A percentile compares a stretch with the other conserved stretches of the same genome.
Evolutionary conservation across 73 alveolate genomes (phyloP).

Genomic region (Paramecium tetraurelia): DNA sequence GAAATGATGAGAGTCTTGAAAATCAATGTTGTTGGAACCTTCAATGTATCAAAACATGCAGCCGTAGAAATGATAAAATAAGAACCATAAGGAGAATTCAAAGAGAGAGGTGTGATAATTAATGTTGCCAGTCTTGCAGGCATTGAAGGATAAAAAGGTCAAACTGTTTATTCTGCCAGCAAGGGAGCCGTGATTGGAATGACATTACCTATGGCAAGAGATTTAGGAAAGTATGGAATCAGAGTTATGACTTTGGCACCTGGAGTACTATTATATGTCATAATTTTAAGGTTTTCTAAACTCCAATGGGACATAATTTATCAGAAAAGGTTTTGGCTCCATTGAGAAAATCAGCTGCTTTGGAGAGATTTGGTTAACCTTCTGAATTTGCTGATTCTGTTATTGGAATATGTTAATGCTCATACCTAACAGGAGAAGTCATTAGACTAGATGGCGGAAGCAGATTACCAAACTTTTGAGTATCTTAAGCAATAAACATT

Average conservation of each 20-base stretch:
- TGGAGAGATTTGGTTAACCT: constrained; percentile 81
- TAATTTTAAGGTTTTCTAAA: constrained; percentile 42
- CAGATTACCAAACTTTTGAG: constrained; percentile 60
- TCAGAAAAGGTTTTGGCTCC: constrained; percentile 63
- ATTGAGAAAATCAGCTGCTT: constrained; percentile 71
- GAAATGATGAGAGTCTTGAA: constrained; percentile 67
- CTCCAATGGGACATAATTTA: constrained; percentile 78
- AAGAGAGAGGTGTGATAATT: constrained; percentile 89
- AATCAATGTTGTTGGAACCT: constrained; percentile 85
- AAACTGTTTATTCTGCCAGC: constrained; percentile 83
- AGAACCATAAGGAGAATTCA: constrained; percentile 67
- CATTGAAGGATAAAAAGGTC: constrained; percentile 87
- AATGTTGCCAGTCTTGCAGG: constrained; percentile 89
- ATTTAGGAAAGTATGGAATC: constrained; percentile 82
- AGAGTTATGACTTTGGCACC: constrained; percentile 92
- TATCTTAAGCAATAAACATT: background rate
- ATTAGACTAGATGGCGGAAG: constrained; percentile 89
- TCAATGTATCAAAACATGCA: constrained; percentile 78
- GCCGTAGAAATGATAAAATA: constrained; percentile 76
- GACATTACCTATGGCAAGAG: constrained; percentile 96
- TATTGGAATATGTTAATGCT: constrained; percentile 60
- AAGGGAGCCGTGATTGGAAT: constrained; percentile 92
- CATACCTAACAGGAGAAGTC: constrained; percentile 76
- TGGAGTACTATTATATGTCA: constrained; percentile 56
- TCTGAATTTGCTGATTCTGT: constrained; percentile 85